Percentiles rank a stretch among this genome's conserved stretches.
Evolutionary conservation across 805 yeast genomes (phyloP).

Genomic region (Candida ficus): DNA sequence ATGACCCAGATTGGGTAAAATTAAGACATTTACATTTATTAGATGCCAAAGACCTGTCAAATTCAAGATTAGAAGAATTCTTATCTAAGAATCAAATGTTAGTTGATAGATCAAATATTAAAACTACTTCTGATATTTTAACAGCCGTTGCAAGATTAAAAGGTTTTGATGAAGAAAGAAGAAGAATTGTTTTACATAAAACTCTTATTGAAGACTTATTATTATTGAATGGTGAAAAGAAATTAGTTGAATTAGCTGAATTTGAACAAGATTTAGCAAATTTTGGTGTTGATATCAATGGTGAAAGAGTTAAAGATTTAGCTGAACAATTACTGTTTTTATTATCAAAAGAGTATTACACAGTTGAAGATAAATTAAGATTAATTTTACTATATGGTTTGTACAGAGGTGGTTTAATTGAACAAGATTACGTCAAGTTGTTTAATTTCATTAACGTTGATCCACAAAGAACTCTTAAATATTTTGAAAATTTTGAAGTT

Average conservation of each 20-base stretch:
- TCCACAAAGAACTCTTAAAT: constrained; percentile 39
- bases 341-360: constrained; percentile 44
- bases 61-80: constrained; percentile 55
- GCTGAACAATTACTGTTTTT: constrained; percentile 57
- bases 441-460: constrained; percentile 48
- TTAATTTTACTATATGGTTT: constrained; percentile 69
- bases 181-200: constrained; percentile 54
- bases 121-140: constrained; percentile 64
- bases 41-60: constrained; percentile 61
- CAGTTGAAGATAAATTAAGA: constrained; percentile 66
- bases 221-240: constrained; percentile 49
- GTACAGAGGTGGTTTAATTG: constrained; percentile 77
- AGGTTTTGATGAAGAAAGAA: constrained; percentile 64
- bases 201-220: constrained; percentile 62
- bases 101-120: constrained; percentile 61
- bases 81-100: constrained; percentile 69
- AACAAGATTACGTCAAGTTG: constrained; percentile 66
- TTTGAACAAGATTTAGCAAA: constrained; percentile 81
- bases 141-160: constrained; percentile 68
- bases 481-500: constrained; percentile 52
- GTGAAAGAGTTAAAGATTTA: constrained; percentile 52
- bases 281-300: constrained; percentile 65
- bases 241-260: constrained; percentile 69
- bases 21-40: constrained; percentile 72
- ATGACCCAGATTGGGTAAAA: constrained; percentile 67